Conservation (phyloP, 2,329 filamentous ascomycete genomes). For the Sodiomyces alkalinus region DNA sequence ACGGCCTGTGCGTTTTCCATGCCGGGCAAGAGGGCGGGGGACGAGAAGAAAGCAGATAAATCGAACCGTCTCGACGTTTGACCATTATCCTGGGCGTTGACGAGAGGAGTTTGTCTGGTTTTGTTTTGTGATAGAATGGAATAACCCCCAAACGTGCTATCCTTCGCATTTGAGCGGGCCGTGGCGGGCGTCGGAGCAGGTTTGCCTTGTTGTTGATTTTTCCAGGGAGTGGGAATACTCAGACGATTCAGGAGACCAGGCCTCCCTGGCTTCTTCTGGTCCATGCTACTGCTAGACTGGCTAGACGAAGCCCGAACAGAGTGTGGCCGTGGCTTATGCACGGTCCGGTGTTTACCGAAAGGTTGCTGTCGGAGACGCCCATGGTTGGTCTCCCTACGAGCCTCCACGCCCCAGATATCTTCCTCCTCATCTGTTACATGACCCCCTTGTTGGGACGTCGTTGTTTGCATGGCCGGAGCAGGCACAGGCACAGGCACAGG, state of each 20-base stretch:
- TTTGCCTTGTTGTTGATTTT: slow-evolving; percentile 11
- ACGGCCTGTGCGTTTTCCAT: slow-evolving; percentile 8
- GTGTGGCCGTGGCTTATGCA: slow-evolving; percentile 2
- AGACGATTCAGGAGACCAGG: slow-evolving; percentile 6
- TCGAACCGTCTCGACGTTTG: slow-evolving; percentile 15
- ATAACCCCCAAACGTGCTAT: slow-evolving; percentile 22
- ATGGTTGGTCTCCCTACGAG: slow-evolving; percentile 27
- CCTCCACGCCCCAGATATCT: slow-evolving; percentile 44
- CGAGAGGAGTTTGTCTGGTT: no score
- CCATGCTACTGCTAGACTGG: no score
- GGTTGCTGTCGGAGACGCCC: slow-evolving; percentile 12
- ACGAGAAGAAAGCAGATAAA: slow-evolving; percentile 42
- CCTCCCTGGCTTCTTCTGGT: no score
- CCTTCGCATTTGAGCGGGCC: slow-evolving; percentile 1
- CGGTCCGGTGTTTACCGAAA: slow-evolving; percentile 13
- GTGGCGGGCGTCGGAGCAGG: not conserved
- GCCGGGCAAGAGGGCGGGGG: slow-evolving; percentile 27
- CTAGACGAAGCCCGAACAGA: no score
- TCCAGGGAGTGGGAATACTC: slow-evolving; percentile 25
- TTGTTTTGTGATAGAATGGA: slow-evolving; percentile 25
- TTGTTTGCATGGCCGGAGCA: no score
- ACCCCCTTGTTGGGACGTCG: slow-evolving; percentile 1
- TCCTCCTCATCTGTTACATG: slow-evolving; percentile 16
- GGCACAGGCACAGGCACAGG: no score
- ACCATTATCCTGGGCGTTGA: not conserved